Evolutionary conservation across 257 asterid genomes (phyloP).

Genomic region (Prunella vulgaris): DNA sequence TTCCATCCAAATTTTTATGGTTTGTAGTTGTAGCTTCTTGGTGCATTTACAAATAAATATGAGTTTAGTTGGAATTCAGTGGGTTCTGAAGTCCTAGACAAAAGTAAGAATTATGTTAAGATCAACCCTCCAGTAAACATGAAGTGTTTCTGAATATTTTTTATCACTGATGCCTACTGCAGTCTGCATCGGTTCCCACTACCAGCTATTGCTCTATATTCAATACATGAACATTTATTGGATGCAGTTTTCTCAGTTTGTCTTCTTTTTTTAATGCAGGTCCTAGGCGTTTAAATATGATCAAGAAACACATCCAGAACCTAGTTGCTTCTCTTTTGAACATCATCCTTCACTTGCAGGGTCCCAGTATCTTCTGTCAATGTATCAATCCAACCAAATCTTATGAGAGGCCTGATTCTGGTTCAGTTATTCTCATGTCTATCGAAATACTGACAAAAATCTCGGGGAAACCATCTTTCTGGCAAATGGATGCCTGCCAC

Average conservation of each 20-base stretch:
- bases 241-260: slow-evolving; percentile 14
- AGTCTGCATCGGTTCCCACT: background rate
- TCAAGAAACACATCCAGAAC: slow-evolving; percentile 60
- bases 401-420: slow-evolving; percentile 62
- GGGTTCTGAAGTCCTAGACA: background rate
- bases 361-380: slow-evolving; percentile 50
- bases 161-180: background rate
- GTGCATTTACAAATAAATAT: background rate
- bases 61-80: background rate
- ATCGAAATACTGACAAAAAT: slow-evolving; percentile 63
- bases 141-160: background rate
- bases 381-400: slow-evolving; percentile 27
- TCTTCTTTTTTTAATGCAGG: slow-evolving; percentile 48
- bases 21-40: background rate
- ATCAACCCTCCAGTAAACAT: background rate
- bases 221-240: background rate
- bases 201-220: background rate
- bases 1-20: background rate
- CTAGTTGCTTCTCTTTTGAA: slow-evolving; percentile 75
- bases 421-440: slow-evolving; percentile 69
- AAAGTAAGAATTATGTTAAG: background rate
- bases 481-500: slow-evolving; percentile 54
- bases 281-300: slow-evolving; percentile 47
- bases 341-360: slow-evolving; percentile 72
- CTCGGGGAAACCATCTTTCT: slow-evolving; percentile 55